phyloP scores from a whole-genome alignment of 2,329 filamentous ascomycete species.

The Fusarium coffeatum region DNA sequence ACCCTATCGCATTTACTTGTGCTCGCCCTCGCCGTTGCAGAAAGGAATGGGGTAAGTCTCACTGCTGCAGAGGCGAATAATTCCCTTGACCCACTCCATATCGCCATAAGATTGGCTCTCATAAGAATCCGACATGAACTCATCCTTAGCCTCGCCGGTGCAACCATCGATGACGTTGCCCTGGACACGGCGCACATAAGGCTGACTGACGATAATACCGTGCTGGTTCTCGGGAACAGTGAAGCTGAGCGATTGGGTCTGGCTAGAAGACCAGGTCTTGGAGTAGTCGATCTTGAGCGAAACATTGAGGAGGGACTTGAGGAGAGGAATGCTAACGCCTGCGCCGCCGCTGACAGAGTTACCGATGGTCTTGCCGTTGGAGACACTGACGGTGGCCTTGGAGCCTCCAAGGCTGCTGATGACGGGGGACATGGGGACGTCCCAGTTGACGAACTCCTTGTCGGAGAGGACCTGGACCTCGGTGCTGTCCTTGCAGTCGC shows the following conservation, averaged over 20 bases:
- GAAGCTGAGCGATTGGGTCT: constrained; percentile 33
- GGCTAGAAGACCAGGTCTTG: constrained; percentile 27
- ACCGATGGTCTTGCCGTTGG: constrained; percentile 25
- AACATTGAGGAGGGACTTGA: constrained; percentile 9
- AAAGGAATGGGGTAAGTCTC: constrained; percentile 39
- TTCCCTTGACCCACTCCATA: constrained; percentile 41
- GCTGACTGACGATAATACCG: constrained; percentile 42
- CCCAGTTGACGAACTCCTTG: constrained; percentile 41
- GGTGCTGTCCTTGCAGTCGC: constrained; percentile 33
- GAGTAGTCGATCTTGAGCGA: constrained; percentile 30
- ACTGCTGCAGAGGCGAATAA: constrained; percentile 40
- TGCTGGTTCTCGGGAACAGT: constrained; percentile 29
- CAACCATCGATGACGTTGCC: constrained; percentile 34
- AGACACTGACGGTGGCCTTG: constrained; percentile 26
- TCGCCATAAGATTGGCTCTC: constrained; percentile 33
- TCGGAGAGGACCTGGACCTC: constrained; percentile 38
- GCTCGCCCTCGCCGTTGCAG: constrained; percentile 36
- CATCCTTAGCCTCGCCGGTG: constrained; percentile 21
- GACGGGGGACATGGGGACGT: constrained; percentile 40
- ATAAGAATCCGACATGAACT: constrained; percentile 34
- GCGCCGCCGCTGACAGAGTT: constrained; percentile 27
- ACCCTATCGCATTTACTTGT: constrained; percentile 6
- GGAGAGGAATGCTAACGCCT: constrained; percentile 1
- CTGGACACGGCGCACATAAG: constrained; percentile 37
- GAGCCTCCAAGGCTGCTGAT: constrained; percentile 35